Base-by-base conservation (phyloP, 2,329 filamentous ascomycete species). In the Karstenula rhodostoma region DNA sequence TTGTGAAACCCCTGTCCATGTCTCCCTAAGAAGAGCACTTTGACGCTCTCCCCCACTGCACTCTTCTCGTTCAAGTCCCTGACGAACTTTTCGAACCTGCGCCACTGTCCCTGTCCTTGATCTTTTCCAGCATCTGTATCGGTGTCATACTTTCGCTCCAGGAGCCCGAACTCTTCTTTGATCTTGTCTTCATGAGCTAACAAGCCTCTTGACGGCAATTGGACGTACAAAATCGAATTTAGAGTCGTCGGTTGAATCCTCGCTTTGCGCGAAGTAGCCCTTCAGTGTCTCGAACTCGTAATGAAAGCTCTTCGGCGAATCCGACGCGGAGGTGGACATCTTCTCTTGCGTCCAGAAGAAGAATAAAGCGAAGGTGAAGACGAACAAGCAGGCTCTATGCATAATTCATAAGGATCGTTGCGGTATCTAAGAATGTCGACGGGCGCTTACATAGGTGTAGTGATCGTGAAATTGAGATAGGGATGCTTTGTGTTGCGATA, bases 1-100 rank as follows among this genome's bases (percentile, higher is more conserved):
- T 89, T 89, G 71, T 89, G 85, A 27, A 79, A 80, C 0, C 90
- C 90, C 75, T 92, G 84, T 10, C 90, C 90, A 73, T 92, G 90
- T 42, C 90, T 85, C 22, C 86, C 89, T 69, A 91, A 81, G 73
- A 89, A 89, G 23, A 92, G 73, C 8, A 92, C 81, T 75, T 91
- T 92, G 79, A 89, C 90, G 15, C 80, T 77, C 5, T 82, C 81
- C 29, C 79, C 80, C 2, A 76, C 70, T n/a, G 67, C 67, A 1
- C 73, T 73, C 1, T 80, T 73, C 4, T 72, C 64, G 72, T 88
- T 87, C 23, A 91, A 72, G 27, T 80, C 74, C 17, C 80, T 67
- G 7, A 90, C 81, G 64, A 87, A 86, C 49, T 81, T 71, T 56
- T 81, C 80, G 66, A 91, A 90, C n/a, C 85, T 82, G 71, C 85